Percentiles rank a stretch among this genome's conserved stretches.
Conservation (phyloP, 1,284 basidiomycete species). For the Neolentinus lepideus region DNA sequence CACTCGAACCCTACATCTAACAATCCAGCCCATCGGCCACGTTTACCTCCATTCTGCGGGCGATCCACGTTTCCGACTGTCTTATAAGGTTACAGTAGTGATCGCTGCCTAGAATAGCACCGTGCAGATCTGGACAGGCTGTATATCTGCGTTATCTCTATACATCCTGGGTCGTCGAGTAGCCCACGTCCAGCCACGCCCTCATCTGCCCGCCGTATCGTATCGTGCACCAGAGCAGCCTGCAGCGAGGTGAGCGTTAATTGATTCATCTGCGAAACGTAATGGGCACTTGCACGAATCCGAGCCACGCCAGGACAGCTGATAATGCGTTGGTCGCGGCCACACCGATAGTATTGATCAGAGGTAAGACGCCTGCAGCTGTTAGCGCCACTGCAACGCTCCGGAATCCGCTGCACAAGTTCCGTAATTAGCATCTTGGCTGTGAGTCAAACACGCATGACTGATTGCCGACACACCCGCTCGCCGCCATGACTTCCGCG, state of each 20-base stretch:
- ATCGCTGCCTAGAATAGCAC: not conserved
- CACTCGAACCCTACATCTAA: not conserved
- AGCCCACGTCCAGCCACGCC: slow-evolving; percentile 39
- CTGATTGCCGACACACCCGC: slow-evolving; percentile 20
- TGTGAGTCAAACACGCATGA: not conserved
- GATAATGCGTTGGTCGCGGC: slow-evolving; percentile 42
- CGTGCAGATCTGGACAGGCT: not conserved
- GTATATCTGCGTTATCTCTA: slow-evolving; percentile 7
- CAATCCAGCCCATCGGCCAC: not conserved
- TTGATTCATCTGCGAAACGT: not conserved
- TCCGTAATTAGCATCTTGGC: slow-evolving; percentile 8
- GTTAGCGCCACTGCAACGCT: slow-evolving; percentile 31
- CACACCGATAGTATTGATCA: slow-evolving; percentile 46
- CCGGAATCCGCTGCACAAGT: slow-evolving; percentile 31
- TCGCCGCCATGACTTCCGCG: slow-evolving; percentile 44
- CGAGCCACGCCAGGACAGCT: slow-evolving; percentile 33
- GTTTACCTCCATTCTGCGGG: not conserved
- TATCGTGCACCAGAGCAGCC: slow-evolving; percentile 34
- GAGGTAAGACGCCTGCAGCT: slow-evolving; percentile 39
- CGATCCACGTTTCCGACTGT: not conserved
- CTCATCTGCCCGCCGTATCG: slow-evolving; percentile 38
- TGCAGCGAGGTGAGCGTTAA: slow-evolving; percentile 12
- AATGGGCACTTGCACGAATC: slow-evolving; percentile 33
- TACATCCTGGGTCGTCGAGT: slow-evolving; percentile 15
- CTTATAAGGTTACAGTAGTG: not conserved